Percentiles rank a stretch among this genome's conserved stretches.
These are phyloP conservation scores for Ogataea polymorpha DNA, from an alignment of 805 yeast species.

Conservation along the genomic window DNA sequence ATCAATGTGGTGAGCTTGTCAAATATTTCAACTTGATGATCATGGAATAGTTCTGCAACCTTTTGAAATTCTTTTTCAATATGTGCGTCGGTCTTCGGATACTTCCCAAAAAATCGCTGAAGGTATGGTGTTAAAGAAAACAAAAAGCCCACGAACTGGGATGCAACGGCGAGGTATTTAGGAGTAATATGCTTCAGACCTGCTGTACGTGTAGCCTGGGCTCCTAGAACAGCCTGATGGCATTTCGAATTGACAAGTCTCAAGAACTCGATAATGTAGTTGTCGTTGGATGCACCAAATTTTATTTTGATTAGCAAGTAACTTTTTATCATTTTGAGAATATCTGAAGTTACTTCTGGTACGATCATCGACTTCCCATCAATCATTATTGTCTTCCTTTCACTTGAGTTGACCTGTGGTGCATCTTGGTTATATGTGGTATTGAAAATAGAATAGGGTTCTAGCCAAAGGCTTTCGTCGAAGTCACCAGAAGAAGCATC, in stretches of 20 bases:
- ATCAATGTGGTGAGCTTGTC: conserved; percentile 65
- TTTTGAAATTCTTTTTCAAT: conserved; percentile 38
- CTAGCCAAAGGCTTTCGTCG: conserved; percentile 50
- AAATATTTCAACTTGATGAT: conserved; percentile 62
- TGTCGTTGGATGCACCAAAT: conserved; percentile 51
- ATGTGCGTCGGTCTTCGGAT: conserved; percentile 28
- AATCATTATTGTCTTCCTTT: conserved; percentile 38
- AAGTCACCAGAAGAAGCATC: conserved; percentile 37
- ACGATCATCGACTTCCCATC: conserved; percentile 57
- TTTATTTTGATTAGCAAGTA: conserved; percentile 55
- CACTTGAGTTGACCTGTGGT: neutral
- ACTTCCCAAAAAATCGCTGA: conserved; percentile 29
- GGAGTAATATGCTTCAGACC: conserved; percentile 73
- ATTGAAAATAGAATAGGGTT: conserved; percentile 25
- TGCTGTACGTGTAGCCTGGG: conserved; percentile 73
- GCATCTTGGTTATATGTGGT: conserved; percentile 7
- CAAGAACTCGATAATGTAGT: conserved; percentile 43
- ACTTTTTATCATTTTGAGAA: conserved; percentile 44
- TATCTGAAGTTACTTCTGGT: conserved; percentile 44
- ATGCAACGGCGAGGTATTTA: conserved; percentile 64
- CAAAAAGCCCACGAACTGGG: conserved; percentile 58
- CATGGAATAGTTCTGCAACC: conserved; percentile 42
- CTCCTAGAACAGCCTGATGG: conserved; percentile 61
- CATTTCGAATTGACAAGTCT: conserved; percentile 51
- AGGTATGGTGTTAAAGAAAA: conserved; percentile 37